Conservation (phyloP, 352 stramenopile genomes). For the Phytophthora melonis region DNA sequence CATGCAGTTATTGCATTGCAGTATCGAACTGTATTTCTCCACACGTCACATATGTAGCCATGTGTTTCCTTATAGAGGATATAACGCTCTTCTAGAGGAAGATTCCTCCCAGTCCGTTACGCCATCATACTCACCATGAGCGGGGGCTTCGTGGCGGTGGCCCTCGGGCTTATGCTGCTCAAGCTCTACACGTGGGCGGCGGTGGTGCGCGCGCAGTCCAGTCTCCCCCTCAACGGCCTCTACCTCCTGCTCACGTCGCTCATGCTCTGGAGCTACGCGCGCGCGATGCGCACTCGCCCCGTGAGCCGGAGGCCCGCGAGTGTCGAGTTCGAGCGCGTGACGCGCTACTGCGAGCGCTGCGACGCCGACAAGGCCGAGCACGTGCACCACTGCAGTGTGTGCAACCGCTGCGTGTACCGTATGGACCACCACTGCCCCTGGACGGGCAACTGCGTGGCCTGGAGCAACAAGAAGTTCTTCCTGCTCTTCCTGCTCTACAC, state of each 20-base stretch:
- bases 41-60: too few relatives aligned
- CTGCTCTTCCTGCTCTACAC: constrained; percentile 86
- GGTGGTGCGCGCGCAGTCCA: constrained; percentile 43
- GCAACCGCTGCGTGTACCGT: constrained; percentile 75
- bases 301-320: constrained; percentile 12
- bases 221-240: constrained; percentile 38
- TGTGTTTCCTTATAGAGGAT: too few relatives aligned
- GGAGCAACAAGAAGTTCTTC: constrained; percentile 88
- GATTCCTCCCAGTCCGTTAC: constrained; percentile 16
- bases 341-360: constrained; percentile 84
- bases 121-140: constrained; percentile 38
- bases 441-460: constrained; percentile 88
- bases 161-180: constrained; percentile 71
- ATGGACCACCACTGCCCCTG: constrained; percentile 91
- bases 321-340: constrained; percentile 13
- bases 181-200: constrained; percentile 65
- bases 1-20: too few relatives aligned
- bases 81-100: constrained; percentile 20
- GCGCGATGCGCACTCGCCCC: constrained; percentile 47
- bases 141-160: constrained; percentile 50
- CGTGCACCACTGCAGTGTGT: constrained; percentile 87
- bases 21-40: too few relatives aligned
- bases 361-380: constrained; percentile 61
- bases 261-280: constrained; percentile 85
- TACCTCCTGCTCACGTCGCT: constrained; percentile 54